Evolutionary conservation across 768 basidiomycete species (phyloP).

Genomic region (Boletus eberwhitei): DNA sequence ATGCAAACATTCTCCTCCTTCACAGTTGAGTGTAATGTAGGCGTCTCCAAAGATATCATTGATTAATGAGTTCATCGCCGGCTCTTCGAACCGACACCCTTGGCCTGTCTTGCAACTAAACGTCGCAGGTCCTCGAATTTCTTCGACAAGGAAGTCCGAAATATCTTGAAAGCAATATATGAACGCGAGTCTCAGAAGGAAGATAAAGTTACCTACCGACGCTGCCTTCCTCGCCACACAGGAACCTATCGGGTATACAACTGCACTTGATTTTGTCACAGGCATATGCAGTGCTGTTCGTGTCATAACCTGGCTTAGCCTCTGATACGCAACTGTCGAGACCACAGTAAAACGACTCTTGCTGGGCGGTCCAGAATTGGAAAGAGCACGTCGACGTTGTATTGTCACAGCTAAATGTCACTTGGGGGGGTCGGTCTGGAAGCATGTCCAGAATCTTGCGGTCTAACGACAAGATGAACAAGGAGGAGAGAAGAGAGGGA

Average conservation of each 20-base stretch:
- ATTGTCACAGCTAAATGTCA: slow-evolving; percentile 89
- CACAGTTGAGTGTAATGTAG: slow-evolving; percentile 82
- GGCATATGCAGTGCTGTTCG: slow-evolving; percentile 70
- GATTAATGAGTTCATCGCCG: slow-evolving; percentile 95
- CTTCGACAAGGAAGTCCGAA: slow-evolving; percentile 84
- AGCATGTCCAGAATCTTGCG: slow-evolving; percentile 93
- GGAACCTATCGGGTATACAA: slow-evolving; percentile 91
- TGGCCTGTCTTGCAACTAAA: slow-evolving; percentile 73
- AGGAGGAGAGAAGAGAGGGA: neutral
- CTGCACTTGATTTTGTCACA: slow-evolving; percentile 86
- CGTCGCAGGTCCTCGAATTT: slow-evolving; percentile 85
- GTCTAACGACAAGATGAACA: slow-evolving; percentile 46
- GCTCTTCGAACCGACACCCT: slow-evolving; percentile 90
- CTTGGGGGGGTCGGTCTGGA: slow-evolving; percentile 87
- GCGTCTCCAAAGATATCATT: slow-evolving; percentile 89
- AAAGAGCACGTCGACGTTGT: slow-evolving; percentile 70
- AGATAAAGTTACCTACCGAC: slow-evolving; percentile 58
- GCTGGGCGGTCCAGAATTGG: slow-evolving; percentile 96
- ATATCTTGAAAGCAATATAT: slow-evolving; percentile 52
- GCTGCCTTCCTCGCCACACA: slow-evolving; percentile 94
- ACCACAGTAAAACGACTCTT: slow-evolving; percentile 95
- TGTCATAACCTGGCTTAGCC: slow-evolving; percentile 49
- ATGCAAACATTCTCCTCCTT: slow-evolving; percentile 91
- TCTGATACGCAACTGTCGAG: slow-evolving; percentile 65
- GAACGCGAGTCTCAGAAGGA: neutral